Conservation (phyloP, 805 yeast genomes). For the Lipomyces oligophaga region DNA sequence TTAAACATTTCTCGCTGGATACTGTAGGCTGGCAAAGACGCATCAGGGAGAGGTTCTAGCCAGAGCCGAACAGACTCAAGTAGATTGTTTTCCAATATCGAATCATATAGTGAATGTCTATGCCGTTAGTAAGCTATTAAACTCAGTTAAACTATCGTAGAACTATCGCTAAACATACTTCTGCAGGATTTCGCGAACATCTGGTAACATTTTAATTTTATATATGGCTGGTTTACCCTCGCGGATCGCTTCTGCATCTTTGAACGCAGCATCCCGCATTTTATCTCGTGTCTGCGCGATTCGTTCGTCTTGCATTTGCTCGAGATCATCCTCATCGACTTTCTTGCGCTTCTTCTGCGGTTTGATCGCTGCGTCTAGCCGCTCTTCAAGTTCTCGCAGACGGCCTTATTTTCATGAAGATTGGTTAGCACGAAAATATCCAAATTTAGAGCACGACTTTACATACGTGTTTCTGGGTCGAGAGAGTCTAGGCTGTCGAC, state of each 20-base stretch:
- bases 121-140: not conserved
- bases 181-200: slow-evolving; percentile 69
- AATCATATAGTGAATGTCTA: slow-evolving; percentile 74
- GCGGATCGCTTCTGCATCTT: slow-evolving; percentile 50
- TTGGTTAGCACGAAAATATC: not conserved
- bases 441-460: too few species aligned
- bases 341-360: slow-evolving; percentile 52
- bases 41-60: slow-evolving; percentile 98
- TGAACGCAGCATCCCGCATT: slow-evolving; percentile 73
- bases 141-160: not conserved
- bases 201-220: slow-evolving; percentile 74
- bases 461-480: slow-evolving; percentile 21
- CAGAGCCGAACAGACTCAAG: slow-evolving; percentile 91
- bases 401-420: slow-evolving; percentile 41
- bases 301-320: slow-evolving; percentile 89
- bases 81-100: slow-evolving; percentile 88
- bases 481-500: slow-evolving; percentile 7
- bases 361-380: slow-evolving; percentile 72
- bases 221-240: slow-evolving; percentile 67
- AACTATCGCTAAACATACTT: slow-evolving; percentile 38
- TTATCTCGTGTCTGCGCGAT: slow-evolving; percentile 75
- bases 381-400: slow-evolving; percentile 76
- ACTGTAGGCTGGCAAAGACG: slow-evolving; percentile 94
- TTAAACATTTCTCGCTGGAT: slow-evolving; percentile 83
- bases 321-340: slow-evolving; percentile 88